Conservation (phyloP, 139 green algal species). For the Diplosphaera chodatii region DNA sequence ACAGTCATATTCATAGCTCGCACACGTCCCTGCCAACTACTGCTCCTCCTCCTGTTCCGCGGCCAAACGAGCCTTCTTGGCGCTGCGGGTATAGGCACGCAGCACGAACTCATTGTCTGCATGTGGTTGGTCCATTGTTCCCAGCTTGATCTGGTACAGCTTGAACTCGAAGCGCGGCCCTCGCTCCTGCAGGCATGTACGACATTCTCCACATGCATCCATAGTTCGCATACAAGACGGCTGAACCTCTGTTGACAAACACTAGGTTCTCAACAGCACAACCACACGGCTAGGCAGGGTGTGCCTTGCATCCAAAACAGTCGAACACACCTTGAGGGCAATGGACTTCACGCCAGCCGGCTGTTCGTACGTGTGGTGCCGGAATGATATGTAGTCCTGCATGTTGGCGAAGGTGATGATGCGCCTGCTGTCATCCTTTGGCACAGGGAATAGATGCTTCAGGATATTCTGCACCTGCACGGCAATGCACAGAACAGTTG, state of each 20-base stretch:
- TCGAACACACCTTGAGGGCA: conserved; percentile 37
- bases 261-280: too few relatives aligned
- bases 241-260: too few relatives aligned
- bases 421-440: conserved; percentile 85
- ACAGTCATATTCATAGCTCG: too few relatives aligned
- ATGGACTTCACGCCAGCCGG: conserved; percentile 67
- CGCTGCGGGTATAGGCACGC: conserved; percentile 61
- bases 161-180: conserved; percentile 79
- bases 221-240: too few relatives aligned
- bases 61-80: conserved; percentile 63
- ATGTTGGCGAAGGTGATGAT: conserved; percentile 87
- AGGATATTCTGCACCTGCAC: conserved; percentile 65
- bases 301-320: too few relatives aligned
- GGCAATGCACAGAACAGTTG: too few relatives aligned
- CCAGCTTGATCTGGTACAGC: conserved; percentile 80
- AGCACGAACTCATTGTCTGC: conserved; percentile 78
- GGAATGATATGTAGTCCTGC: conserved; percentile 88
- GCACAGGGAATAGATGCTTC: conserved; percentile 92
- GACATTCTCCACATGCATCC: too few relatives aligned
- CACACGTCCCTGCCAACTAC: too few relatives aligned
- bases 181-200: background rate
- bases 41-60: conserved; percentile 10
- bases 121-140: conserved; percentile 76
- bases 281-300: too few relatives aligned
- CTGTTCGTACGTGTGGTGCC: conserved; percentile 82